Evolutionary conservation across 768 basidiomycete genomes (phyloP), one percentile per base, ranked within the genome.

Genomic region (Mycena belliarum): DNA sequence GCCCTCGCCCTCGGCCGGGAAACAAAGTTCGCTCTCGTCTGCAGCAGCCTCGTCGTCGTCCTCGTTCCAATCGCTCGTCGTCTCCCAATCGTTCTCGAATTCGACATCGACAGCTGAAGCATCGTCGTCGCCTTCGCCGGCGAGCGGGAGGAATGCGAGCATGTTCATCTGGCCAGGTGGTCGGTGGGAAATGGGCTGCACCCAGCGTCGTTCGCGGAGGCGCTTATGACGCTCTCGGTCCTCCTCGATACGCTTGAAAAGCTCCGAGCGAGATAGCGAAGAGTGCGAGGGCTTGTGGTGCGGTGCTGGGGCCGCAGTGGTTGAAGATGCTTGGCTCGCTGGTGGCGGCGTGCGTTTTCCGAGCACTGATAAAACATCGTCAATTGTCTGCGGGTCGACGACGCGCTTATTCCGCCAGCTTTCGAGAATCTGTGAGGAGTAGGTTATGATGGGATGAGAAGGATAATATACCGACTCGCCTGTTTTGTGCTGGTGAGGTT

Each of bases 141-240:
- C 76, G 21, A 87, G 70, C 1, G 86, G 86, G 55, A 85, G 71
- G 69, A 88, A 88, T 32, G 82, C 82, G 9, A 84, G 81, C 6
- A 88, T 72, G 24, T 75, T 81, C 35, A 80, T 68, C 56, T 71
- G 65, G 33, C 73, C 77, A 57, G 76, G 69, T 2, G 76, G 71
- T 46, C 77, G 79, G 59, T 84, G 85, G 5, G 84, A 79, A 10
- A 86, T 77, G 2, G 88, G 86, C 67, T 92, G 90, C n/a, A 91
- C 90, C 94, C 94, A 96, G 42, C 93, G 84, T 35, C 91, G 84
- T 70, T 96, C 94, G 44, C 93, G 85, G 3, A 96, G 78, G 14
- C 94, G 86, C 73, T 96, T 96, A 67, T 95, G 94, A 60, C 95
- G 83, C 66, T 95, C 94, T 2, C 93, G 79, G 70, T 95, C 94